Percentiles rank a stretch among this genome's conserved stretches.
Evolutionary conservation across 371 early-diverging fungal species (phyloP).

Genomic region (Mucor velutinosus): DNA sequence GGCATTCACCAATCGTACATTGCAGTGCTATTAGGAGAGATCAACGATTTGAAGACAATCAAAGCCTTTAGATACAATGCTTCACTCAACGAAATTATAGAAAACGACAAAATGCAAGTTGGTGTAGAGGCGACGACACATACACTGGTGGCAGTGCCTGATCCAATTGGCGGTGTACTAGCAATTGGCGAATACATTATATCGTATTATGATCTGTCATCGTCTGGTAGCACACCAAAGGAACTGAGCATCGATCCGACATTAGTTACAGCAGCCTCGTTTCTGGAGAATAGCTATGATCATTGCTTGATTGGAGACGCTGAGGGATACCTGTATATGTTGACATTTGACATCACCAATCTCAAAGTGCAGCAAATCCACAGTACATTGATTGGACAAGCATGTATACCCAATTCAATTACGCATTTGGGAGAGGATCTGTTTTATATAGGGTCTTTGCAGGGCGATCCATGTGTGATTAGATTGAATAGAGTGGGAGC

Average conservation of each 20-base stretch:
- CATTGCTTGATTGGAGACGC: constrained; percentile 79
- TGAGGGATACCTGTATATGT: constrained; percentile 65
- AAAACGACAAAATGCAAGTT: constrained; percentile 11
- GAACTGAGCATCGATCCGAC: constrained; percentile 58
- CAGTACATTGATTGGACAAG: constrained; percentile 19
- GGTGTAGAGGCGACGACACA: constrained; percentile 57
- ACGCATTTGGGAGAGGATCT: constrained; percentile 67
- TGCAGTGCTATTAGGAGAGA: constrained; percentile 22
- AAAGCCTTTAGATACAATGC: constrained; percentile 7
- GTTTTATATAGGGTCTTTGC: constrained; percentile 81
- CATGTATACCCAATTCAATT: constrained; percentile 62
- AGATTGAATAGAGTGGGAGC: constrained; percentile 34
- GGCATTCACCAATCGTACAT: constrained; percentile 6
- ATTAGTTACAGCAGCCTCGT: constrained; percentile 33
- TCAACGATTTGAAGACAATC: constrained; percentile 22
- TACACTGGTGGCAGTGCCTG: constrained; percentile 62
- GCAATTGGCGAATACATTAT: constrained; percentile 75
- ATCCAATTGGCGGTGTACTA: constrained; percentile 64
- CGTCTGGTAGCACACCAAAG: constrained; percentile 11
- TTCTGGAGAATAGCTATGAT: constrained; percentile 41
- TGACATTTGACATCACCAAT: constrained; percentile 46
- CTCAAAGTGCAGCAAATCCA: constrained; percentile 12
- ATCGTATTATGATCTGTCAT: constrained; percentile 48
- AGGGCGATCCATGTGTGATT: constrained; percentile 81
- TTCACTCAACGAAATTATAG: not conserved